Conservation (phyloP, 495 filamentous ascomycete genomes). For the Penicillium parvum region DNA sequence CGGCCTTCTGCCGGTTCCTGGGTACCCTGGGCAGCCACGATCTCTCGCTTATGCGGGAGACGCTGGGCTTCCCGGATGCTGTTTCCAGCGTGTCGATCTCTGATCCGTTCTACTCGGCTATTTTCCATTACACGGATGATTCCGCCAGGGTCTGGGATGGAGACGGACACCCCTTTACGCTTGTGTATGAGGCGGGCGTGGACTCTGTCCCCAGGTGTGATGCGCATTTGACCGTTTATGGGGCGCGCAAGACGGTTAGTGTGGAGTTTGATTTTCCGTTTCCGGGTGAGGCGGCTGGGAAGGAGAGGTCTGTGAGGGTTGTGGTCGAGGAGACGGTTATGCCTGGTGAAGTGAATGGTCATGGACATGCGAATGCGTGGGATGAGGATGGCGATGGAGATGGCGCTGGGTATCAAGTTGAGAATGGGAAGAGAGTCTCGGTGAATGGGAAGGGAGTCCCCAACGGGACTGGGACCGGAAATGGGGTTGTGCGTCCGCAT, state of each 20-base stretch:
- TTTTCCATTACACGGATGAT: conserved; percentile 39
- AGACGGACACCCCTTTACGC: conserved; percentile 37
- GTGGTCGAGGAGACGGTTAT: conserved; percentile 42
- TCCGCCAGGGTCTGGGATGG: no score
- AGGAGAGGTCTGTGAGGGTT: conserved; percentile 43
- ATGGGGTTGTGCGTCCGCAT: background rate
- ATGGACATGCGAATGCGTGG: background rate
- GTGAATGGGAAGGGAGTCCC: background rate
- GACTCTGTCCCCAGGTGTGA: conserved; percentile 52
- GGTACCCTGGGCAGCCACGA: conserved; percentile 52
- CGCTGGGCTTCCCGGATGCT: conserved; percentile 41
- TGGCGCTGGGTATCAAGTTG: no score
- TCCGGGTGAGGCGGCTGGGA: conserved; percentile 19
- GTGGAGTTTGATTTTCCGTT: conserved; percentile 52
- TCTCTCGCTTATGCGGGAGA: conserved; percentile 52
- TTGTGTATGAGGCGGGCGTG: conserved; percentile 54
- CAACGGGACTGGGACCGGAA: background rate
- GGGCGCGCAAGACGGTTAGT: conserved; percentile 40
- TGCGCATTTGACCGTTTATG: conserved; percentile 52
- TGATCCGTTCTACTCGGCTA: conserved; percentile 43
- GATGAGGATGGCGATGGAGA: background rate
- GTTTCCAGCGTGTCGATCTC: conserved; percentile 44
- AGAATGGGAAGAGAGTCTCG: no score
- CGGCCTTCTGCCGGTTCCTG: conserved; percentile 40
- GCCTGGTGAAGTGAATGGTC: background rate